Conservation (phyloP, 768 basidiomycete genomes). For the Lentinula edodes region DNA sequence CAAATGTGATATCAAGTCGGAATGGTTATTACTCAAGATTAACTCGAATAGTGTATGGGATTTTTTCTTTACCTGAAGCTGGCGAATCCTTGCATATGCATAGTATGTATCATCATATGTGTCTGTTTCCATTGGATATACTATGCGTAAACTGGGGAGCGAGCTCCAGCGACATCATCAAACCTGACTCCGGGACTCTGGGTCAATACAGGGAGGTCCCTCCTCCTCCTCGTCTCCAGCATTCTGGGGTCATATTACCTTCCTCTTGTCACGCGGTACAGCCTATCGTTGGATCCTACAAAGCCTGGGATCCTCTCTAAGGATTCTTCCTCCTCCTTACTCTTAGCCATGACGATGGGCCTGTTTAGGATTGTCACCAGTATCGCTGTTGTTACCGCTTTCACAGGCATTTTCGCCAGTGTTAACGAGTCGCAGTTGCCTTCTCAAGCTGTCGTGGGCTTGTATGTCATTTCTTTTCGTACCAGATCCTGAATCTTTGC, state of each 20-base stretch:
- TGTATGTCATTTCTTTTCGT: background rate
- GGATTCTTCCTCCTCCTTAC: background rate
- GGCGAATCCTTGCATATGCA: too few species aligned
- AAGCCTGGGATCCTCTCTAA: background rate
- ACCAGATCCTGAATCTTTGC: background rate
- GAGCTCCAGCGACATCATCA: background rate
- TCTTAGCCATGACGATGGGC: background rate
- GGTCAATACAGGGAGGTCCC: background rate
- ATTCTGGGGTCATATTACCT: background rate
- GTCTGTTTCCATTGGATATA: too few species aligned
- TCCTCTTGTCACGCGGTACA: background rate
- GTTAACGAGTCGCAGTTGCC: background rate
- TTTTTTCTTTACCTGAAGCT: too few species aligned
- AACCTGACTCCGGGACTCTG: too few species aligned
- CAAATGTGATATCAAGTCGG: too few species aligned
- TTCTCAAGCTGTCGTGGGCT: constrained; percentile 6
- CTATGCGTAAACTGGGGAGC: too few species aligned
- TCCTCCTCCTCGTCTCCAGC: background rate
- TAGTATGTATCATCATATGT: too few species aligned
- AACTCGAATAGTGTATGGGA: too few species aligned
- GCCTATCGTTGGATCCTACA: background rate
- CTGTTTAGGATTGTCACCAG: background rate
- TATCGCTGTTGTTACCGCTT: background rate
- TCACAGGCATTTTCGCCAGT: background rate
- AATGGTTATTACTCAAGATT: too few species aligned